Evolutionary conservation across 257 asterid species (phyloP).

Genomic region (Nicotiana otophora): DNA sequence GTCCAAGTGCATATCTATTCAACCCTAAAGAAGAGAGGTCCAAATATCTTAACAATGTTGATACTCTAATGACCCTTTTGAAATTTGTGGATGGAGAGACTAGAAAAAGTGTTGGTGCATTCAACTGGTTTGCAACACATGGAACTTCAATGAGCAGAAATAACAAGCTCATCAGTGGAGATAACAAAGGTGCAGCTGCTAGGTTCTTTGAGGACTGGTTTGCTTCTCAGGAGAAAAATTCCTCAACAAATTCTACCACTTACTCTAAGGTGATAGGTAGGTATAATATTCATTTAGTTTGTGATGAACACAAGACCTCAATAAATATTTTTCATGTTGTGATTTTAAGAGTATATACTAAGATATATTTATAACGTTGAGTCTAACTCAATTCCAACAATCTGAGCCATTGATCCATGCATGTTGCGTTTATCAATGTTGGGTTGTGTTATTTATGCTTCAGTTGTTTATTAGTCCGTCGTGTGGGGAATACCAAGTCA

Average conservation of each 20-base stretch:
- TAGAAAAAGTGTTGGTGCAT: conserved; percentile 41
- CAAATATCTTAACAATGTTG: conserved; percentile 32
- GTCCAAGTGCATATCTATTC: conserved; percentile 56
- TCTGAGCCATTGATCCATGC: too few relatives aligned
- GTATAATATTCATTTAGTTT: neutral
- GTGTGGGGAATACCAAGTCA: too few relatives aligned
- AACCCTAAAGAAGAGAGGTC: conserved; percentile 51
- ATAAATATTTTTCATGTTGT: neutral
- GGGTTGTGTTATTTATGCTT: too few relatives aligned
- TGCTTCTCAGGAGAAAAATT: conserved; percentile 1
- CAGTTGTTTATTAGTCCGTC: too few relatives aligned
- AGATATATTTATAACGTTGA: too few relatives aligned
- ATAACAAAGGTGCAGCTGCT: conserved; percentile 69
- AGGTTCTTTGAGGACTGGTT: conserved; percentile 65
- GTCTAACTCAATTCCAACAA: too few relatives aligned
- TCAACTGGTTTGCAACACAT: conserved; percentile 60
- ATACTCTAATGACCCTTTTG: conserved; percentile 48
- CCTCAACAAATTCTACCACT: conserved; percentile 8
- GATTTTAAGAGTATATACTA: too few relatives aligned
- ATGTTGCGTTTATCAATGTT: too few relatives aligned
- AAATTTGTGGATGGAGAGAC: conserved; percentile 40
- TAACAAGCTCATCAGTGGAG: conserved; percentile 55
- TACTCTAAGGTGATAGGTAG: conserved; percentile 11
- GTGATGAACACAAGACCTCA: neutral
- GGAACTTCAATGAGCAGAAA: conserved; percentile 64